Evolutionary conservation across 345 rosid species (phyloP), one percentile per base, ranked within the genome.

Genomic region (Acer campestre): DNA sequence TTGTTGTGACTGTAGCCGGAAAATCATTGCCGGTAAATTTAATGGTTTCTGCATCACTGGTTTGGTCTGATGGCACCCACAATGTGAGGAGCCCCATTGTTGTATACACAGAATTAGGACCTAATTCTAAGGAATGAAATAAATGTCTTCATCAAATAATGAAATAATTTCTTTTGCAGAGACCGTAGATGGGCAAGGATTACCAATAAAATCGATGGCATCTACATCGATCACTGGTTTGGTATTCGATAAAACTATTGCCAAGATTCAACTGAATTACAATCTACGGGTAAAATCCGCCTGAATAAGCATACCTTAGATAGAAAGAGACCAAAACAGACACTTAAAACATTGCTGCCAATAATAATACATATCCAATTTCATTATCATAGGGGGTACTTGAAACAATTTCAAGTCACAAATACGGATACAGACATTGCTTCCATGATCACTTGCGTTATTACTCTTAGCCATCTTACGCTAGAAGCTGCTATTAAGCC

Each of bases 211-310:
- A 3, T 11, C 61, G 0, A 29, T 22, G 10, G 17, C 18, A 27
- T 73, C 80, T 29, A 7, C 81, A 7, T 46, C 74, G 38, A 35
- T 35, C 38, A 9, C 18, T 75, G 70, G 29, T 58, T 20, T 80
- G 81, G 83, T 56, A n/a, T 17, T 56, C 5, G 22, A 17, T 56
- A 17, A 56, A 56, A 56, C 61, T 56, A 7, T 56, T 56, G 8
- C 61, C 61, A 17, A 8, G 63, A 59, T 20, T 59, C 23, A 59
- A n/a, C 27, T 53, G 27, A 59, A n/a, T 1, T 58, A 44, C 9
- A 1, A 44, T 44, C 10, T 44, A 44, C 0, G 35, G 31, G 35
- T 31, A 31, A 31, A 31, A 31, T 35, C 0, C 2, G 3, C 49
- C 49, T 46, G 10, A 1, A 46, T 10, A 3, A 16, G 61, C 1